These are phyloP conservation scores for Hebeloma cylindrosporum DNA, from an alignment of 768 basidiomycete genomes.

Conservation along the genomic window DNA sequence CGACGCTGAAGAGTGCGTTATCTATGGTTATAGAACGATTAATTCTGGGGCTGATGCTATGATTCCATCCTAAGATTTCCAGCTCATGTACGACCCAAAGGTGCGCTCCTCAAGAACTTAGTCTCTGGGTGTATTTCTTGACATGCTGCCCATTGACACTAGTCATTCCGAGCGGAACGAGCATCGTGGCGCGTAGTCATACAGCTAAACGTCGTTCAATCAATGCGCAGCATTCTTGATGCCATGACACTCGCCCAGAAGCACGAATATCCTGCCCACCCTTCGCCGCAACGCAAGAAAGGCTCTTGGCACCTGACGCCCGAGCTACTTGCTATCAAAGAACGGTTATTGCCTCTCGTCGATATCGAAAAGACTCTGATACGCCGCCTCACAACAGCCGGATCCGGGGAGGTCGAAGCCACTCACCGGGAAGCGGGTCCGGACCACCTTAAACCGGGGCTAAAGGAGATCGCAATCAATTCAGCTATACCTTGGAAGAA, in stretches of 20 bases:
- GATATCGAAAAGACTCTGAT: constrained; percentile 63
- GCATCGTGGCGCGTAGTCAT: constrained; percentile 68
- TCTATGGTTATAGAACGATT: not conserved
- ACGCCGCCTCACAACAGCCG: constrained; percentile 52
- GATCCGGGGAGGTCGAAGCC: constrained; percentile 33
- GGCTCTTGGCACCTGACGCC: constrained; percentile 38
- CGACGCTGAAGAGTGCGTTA: constrained; percentile 72
- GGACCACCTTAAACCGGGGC: constrained; percentile 6
- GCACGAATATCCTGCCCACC: constrained; percentile 10
- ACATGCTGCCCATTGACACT: not conserved
- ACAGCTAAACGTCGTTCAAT: constrained; percentile 70
- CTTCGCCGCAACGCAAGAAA: constrained; percentile 18
- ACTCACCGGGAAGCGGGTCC: constrained; percentile 9
- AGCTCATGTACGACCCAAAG: constrained; percentile 63
- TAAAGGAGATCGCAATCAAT: constrained; percentile 54
- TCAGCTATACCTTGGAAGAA: constrained; percentile 52
- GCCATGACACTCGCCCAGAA: constrained; percentile 41
- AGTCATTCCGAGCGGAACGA: constrained; percentile 60
- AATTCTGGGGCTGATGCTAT: not conserved
- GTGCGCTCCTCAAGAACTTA: constrained; percentile 26
- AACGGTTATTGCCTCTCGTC: constrained; percentile 59
- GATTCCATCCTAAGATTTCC: constrained; percentile 45
- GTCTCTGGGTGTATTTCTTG: not conserved
- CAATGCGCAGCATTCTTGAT: constrained; percentile 62
- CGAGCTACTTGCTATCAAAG: constrained; percentile 52